A percentile compares a stretch with the other conserved stretches of the same genome.
These are phyloP conservation scores for Aspergillus pseudotamarii DNA, from an alignment of 2,329 filamentous ascomycete species.

Conservation along the genomic window DNA sequence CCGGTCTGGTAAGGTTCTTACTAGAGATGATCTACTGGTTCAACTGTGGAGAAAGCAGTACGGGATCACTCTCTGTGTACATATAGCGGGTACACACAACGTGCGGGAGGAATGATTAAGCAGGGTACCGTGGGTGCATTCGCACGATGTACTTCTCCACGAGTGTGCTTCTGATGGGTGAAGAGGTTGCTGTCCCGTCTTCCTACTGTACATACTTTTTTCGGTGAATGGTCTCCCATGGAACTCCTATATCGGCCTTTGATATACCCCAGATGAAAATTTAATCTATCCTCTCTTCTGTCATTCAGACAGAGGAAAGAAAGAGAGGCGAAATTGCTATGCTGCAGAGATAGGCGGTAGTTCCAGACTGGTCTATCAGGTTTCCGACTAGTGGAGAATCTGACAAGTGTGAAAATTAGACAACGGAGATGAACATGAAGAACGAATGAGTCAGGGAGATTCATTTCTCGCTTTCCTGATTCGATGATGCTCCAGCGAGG, in stretches of 20 bases:
- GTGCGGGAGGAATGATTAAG: background rate
- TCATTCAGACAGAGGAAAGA: background rate
- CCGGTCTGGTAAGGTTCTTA: background rate
- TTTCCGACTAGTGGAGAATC: background rate
- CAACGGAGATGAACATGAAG: background rate
- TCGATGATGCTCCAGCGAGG: background rate
- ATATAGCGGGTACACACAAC: background rate
- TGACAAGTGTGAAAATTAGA: background rate
- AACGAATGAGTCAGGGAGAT: background rate
- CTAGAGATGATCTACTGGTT: slow-evolving; percentile 6
- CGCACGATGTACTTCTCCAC: background rate
- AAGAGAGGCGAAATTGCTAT: background rate
- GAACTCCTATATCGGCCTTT: background rate
- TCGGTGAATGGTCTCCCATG: background rate
- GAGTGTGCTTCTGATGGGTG: background rate
- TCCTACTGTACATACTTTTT: background rate
- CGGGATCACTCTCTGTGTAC: background rate
- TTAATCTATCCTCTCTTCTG: background rate
- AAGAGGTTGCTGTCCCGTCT: background rate
- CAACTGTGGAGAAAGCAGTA: slow-evolving; percentile 5
- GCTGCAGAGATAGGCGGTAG: background rate
- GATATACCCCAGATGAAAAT: background rate
- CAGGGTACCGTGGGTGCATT: background rate
- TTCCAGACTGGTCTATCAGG: slow-evolving; percentile 1
- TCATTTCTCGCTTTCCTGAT: background rate